Base-by-base conservation (phyloP, 345 rosid species). In the Litchi chinensis region DNA sequence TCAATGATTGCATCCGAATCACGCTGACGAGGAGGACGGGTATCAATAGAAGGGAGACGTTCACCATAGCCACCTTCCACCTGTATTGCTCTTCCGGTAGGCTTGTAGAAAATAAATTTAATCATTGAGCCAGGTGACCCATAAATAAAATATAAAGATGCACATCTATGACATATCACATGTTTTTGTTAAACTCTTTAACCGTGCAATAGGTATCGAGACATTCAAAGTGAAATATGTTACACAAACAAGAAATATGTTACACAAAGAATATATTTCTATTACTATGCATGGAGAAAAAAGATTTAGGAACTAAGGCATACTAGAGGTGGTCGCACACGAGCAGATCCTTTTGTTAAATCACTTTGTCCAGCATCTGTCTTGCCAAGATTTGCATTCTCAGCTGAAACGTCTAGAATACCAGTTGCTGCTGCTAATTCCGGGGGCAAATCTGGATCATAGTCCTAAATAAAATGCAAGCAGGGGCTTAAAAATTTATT, bases 371-470 rank as follows among this genome's bases (percentile, higher is more conserved):
- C 90, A 68, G 73, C 85, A 72, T 92, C 95, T 71, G 75, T 79
- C 87, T 89, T 94, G 77, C 83, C 90, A 77, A 86, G 54, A 87
- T 82, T 90, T 73, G 86, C 81, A 88, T 80, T 85, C 66, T 81
- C 96, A 86, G 82, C 86, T 74, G 89, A 76, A 84, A 75, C 81
- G 82, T 88, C 98, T 84, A 87, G 95, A 24, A 84, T 79, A 13
- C 97, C 97, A 50, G 97, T 81, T 41, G 98, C 99, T 78, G 98
- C 99, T 75, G 95, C 99, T 81, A 97, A 88, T 87, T 97, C 99
- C 57, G 98, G 98, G 52, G 99, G 99, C 76, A 97, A 82, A 83
- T 97, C 98, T 57, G 98, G 99, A 89, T 97, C 99, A 71, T 85
- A 97, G 65, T 91, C 95, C 99, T 97, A 79, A 73, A 75, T 97